phyloP scores from a whole-genome alignment of 306 rosid genomes.

The Fragaria nilgerrensis region DNA sequence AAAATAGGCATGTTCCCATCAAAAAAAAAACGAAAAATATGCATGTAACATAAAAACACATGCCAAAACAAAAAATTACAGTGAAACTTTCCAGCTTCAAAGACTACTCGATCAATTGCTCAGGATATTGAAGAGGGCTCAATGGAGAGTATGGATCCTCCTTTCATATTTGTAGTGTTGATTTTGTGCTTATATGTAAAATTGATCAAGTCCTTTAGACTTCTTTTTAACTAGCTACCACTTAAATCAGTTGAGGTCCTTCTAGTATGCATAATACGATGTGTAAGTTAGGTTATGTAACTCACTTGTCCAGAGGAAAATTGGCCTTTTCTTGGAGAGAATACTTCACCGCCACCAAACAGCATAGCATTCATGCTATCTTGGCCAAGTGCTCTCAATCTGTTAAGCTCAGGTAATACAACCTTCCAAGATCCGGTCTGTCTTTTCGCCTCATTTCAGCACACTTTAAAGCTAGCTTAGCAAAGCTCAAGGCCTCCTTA shows the following conservation, averaged over 20 bases:
- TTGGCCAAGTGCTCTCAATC: slow-evolving; percentile 58
- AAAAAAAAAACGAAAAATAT: not conserved
- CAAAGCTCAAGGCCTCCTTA: slow-evolving; percentile 57
- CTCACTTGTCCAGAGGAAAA: slow-evolving; percentile 41
- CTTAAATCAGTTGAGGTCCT: not conserved
- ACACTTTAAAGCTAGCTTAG: slow-evolving; percentile 62
- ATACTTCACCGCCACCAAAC: slow-evolving; percentile 13
- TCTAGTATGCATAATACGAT: not conserved
- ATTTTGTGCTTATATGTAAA: no score
- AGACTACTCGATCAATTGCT: not conserved
- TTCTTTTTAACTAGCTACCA: no score
- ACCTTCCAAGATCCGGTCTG: slow-evolving; percentile 75
- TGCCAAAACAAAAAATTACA: not conserved
- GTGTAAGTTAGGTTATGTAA: slow-evolving; percentile 4
- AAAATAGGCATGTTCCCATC: no score
- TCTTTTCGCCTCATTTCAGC: slow-evolving; percentile 80
- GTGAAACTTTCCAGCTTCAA: not conserved
- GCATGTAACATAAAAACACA: not conserved
- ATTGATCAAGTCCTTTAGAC: not conserved
- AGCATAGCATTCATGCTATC: slow-evolving; percentile 36
- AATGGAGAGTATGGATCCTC: not conserved
- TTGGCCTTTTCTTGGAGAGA: slow-evolving; percentile 13
- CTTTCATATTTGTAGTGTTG: not conserved
- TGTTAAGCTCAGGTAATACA: slow-evolving; percentile 64
- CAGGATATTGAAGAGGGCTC: not conserved